phyloP scores from a whole-genome alignment of 2,329 filamentous ascomycete genomes.

The Penicillium griseofulvum region DNA sequence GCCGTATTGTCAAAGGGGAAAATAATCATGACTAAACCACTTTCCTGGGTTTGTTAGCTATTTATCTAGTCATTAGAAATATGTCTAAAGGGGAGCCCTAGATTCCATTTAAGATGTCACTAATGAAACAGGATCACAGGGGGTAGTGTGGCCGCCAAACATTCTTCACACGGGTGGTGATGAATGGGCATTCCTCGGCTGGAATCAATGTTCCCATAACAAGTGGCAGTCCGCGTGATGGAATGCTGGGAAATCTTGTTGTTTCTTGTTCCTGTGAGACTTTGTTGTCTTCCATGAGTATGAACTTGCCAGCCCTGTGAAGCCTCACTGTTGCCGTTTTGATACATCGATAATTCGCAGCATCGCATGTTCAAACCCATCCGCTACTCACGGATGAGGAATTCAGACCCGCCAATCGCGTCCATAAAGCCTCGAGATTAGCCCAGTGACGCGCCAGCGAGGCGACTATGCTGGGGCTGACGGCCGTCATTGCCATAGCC shows the following conservation, averaged over 20 bases:
- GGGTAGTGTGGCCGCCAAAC: conserved; percentile 23
- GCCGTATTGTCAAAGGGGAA: not conserved
- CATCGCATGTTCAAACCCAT: not conserved
- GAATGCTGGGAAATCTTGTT: conserved; percentile 9
- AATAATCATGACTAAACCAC: not conserved
- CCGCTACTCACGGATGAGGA: conserved; percentile 11
- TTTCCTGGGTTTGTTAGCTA: not conserved
- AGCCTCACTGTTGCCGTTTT: conserved; percentile 1
- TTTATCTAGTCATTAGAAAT: not conserved
- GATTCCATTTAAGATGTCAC: not conserved
- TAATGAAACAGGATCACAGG: conserved; percentile 2
- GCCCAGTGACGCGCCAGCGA: conserved; percentile 4
- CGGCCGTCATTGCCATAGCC: conserved; percentile 35
- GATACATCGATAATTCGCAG: not conserved
- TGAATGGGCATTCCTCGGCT: conserved; percentile 32
- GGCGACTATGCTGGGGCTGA: conserved; percentile 33
- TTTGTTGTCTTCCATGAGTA: conserved; percentile 3
- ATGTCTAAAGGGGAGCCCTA: not conserved
- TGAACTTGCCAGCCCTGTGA: not conserved
- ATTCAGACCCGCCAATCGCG: not conserved
- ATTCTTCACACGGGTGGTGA: conserved; percentile 32
- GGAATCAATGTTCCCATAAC: conserved; percentile 30
- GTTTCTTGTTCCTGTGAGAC: conserved; percentile 5
- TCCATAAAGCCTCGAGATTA: not conserved
- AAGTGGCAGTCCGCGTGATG: conserved; percentile 21